Conservation (phyloP, 805 yeast species). For the Ascoidea asiatica region DNA sequence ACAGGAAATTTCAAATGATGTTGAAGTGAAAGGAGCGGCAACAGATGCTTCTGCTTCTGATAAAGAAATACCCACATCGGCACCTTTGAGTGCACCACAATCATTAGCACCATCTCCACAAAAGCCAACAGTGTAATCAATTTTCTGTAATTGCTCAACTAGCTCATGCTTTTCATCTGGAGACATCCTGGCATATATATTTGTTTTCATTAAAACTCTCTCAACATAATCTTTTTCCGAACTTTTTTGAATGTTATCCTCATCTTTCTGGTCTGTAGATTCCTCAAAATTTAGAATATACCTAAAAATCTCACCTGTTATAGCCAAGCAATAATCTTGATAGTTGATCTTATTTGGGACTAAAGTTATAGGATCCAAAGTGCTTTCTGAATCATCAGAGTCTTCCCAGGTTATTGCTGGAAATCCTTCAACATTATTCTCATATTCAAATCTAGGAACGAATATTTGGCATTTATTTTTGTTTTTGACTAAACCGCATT, state of each 20-base stretch:
- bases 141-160: slow-evolving; percentile 68
- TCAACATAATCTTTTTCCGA: slow-evolving; percentile 28
- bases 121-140: slow-evolving; percentile 90
- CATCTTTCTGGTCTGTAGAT: slow-evolving; percentile 20
- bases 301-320: slow-evolving; percentile 88
- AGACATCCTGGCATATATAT: slow-evolving; percentile 92
- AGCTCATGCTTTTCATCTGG: slow-evolving; percentile 98
- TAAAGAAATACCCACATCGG: slow-evolving; percentile 90
- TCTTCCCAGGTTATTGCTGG: slow-evolving; percentile 47
- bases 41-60: slow-evolving; percentile 98
- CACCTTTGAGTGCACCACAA: slow-evolving; percentile 96
- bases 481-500: slow-evolving; percentile 49
- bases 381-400: slow-evolving; percentile 40
- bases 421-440: slow-evolving; percentile 7
- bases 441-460: slow-evolving; percentile 33
- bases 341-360: slow-evolving; percentile 23
- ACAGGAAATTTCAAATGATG: slow-evolving; percentile 83
- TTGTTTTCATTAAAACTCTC: slow-evolving; percentile 53
- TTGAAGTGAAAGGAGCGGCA: slow-evolving; percentile 95
- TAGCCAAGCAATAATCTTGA: slow-evolving; percentile 54
- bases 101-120: slow-evolving; percentile 99
- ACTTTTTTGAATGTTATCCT: slow-evolving; percentile 3
- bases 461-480: slow-evolving; percentile 30
- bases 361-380: slow-evolving; percentile 53
- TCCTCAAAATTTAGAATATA: slow-evolving; percentile 43